Evolutionary conservation across 2,329 filamentous ascomycete genomes (phyloP), one percentile per base, ranked within the genome.

Genomic region (Talaromyces verruculosus): DNA sequence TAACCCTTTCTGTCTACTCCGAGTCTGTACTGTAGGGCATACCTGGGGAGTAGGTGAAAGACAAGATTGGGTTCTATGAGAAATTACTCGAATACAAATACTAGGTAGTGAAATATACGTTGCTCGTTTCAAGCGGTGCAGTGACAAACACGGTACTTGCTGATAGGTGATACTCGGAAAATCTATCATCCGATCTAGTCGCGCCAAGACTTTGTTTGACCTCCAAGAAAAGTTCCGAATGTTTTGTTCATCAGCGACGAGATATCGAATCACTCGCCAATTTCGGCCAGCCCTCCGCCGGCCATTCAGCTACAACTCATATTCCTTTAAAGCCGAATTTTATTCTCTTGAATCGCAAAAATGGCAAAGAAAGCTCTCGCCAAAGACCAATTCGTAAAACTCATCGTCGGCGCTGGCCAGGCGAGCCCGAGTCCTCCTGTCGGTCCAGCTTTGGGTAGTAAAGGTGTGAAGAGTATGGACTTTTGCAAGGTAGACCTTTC

Each of bases 391-490:
- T 89, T 98, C 67, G 93, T 99, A 78, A 99, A 98, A 84, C 87
- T 99, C 79, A 96, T 99, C 71, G 95, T 99, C 68, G 95, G 94
- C 73, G 95, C 95, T 65, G 95, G 95, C 30, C 92, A 97, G 80
- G 95, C 95, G 67, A 94, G 89, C 74, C 95, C 95, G 35, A 96
- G 93, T 81, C 95, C 95, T 39, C 95, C 95, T 4, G 93, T 99
- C 74, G 95, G 95, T 84, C 95, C 95, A 66, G 95, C 95, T 63
- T 86, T 99, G 70, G 95, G 95, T 82, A 94, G 90, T 79, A 98
- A 97, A 84, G 95, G 95, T 84, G 91, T 99, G 69, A 99, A 99
- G 84, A 96, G 91, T 66, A 99, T 99, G 90, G 95, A 99, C 81
- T 99, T 98, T 79, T 98, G 95, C 88, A 98, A 98, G 86, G 94